Conservation (phyloP, 192 early-diverging fungal genomes). For the Coemansia sp. region DNA sequence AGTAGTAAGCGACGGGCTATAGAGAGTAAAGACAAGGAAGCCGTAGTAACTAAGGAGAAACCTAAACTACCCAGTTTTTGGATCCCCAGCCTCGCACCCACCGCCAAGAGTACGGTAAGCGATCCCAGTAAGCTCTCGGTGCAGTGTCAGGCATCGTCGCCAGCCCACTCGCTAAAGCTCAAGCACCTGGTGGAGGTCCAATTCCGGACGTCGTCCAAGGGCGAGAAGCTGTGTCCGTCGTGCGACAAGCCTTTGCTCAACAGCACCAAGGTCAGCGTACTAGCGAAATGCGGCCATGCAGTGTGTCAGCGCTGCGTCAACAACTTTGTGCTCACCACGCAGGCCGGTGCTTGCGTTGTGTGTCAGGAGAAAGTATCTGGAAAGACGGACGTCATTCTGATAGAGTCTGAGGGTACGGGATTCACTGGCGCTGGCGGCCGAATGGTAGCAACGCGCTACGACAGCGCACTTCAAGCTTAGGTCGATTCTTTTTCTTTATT, state of each 20-base stretch:
- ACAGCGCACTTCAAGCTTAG: conserved; percentile 41
- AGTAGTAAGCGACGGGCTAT: not conserved
- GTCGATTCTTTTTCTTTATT: not conserved
- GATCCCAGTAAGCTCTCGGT: conserved; percentile 19
- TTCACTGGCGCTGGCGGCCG: conserved; percentile 45
- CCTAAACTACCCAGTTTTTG: conserved; percentile 21
- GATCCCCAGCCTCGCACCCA: conserved; percentile 42
- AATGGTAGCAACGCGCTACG: conserved; percentile 48
- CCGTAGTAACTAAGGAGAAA: too few relatives aligned
- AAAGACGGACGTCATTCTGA: conserved; percentile 12
- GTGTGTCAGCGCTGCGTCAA: conserved; percentile 45
- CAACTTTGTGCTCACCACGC: conserved; percentile 34
- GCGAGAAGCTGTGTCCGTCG: conserved; percentile 45
- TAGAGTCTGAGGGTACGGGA: conserved; percentile 46
- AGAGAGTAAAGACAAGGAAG: not conserved
- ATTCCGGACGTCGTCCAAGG: conserved; percentile 18
- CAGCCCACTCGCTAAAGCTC: conserved; percentile 24
- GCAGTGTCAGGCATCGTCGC: conserved; percentile 30
- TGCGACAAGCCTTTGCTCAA: conserved; percentile 46
- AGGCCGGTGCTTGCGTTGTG: conserved; percentile 35
- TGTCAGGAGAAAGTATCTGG: conserved; percentile 24
- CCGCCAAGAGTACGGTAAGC: conserved; percentile 2
- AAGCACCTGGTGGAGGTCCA: conserved; percentile 32
- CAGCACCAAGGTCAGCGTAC: conserved; percentile 42
- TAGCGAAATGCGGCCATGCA: conserved; percentile 41